phyloP scores from a whole-genome alignment of 2,329 filamentous ascomycete genomes.

The Plenodomus lindquistii region DNA sequence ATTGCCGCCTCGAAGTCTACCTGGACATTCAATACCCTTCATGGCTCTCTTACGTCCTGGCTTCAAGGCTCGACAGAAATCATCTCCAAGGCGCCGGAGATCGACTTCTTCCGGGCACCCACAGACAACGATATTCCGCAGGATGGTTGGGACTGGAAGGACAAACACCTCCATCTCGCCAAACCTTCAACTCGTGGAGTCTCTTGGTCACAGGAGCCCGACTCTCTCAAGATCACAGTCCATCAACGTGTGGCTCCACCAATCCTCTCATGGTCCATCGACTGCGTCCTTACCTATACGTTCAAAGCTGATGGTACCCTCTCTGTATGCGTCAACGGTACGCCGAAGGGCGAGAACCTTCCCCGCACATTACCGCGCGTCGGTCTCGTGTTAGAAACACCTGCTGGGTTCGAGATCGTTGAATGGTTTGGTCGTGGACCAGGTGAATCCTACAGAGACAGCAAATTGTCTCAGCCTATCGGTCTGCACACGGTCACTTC shows the following conservation, averaged over 20 bases:
- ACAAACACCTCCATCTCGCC: conserved; percentile 34
- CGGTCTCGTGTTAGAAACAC: conserved; percentile 62
- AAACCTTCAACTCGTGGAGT: conserved; percentile 33
- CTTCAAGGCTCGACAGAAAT: conserved; percentile 36
- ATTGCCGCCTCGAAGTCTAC: conserved; percentile 30
- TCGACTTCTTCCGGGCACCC: conserved; percentile 65
- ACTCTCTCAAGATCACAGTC: conserved; percentile 45
- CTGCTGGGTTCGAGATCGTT: conserved; percentile 52
- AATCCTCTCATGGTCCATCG: conserved; percentile 59
- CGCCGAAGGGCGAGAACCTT: conserved; percentile 53
- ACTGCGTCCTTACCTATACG: conserved; percentile 55
- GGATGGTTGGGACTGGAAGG: conserved; percentile 62
- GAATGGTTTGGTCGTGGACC: conserved; percentile 68
- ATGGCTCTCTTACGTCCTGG: conserved; percentile 53
- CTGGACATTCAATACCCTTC: conserved; percentile 57
- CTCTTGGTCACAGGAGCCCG: conserved; percentile 40
- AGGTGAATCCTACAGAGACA: conserved; percentile 69
- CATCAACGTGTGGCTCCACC: conserved; percentile 61
- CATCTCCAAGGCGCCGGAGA: conserved; percentile 41
- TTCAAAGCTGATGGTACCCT: conserved; percentile 54
- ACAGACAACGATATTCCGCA: conserved; percentile 66
- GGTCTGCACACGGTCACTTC: conserved; percentile 51
- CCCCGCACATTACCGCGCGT: conserved; percentile 64
- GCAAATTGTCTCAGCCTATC: conserved; percentile 61
- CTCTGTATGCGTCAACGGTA: conserved; percentile 50